Base-by-base conservation (phyloP, 768 basidiomycete species). In the Podaxis sp. region DNA sequence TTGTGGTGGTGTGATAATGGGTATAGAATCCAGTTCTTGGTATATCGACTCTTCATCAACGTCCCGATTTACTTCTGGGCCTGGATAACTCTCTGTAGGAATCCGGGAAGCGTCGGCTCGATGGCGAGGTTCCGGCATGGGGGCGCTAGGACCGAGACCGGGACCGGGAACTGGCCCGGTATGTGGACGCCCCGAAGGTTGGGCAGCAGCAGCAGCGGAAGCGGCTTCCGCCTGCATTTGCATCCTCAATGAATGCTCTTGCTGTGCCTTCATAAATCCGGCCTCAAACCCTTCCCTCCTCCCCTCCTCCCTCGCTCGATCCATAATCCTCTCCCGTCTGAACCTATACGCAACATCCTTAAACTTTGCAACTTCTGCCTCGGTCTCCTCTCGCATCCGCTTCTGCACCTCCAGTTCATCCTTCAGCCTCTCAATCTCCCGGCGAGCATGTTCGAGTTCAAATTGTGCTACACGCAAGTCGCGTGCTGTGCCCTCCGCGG, bases 221-320 rank as follows among this genome's bases (percentile, higher is more conserved):
- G 37, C 20, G 24, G 59, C 40, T 37, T 26, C 59, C 40, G 12
- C 58, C 49, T 15, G 40, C 51, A 56, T 57, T 54, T 66, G 70
- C 65, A 4, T 69, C 67, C 20, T 67, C 36, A 71, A 63, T 26
- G 61, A 60, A 33, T 71, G 65, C 62, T 79, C 76, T 24, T 73
- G 66, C 24, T 73, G 72, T 2, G 77, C 78, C 51, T 75, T 74
- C 61, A 71, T 69, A 77, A 80, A 57, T 66, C 87, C 77, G 76
- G 81, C 78, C 73, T 82, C 74, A 74, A 83, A 72, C 67, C 87
- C 73, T 72, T 72, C 67, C 70, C 73, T 78, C 58, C 86, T 76
- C 3, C 87, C 87, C 66, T 88, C 85, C 60, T 87, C 85, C 58
- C 82, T 77, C 1, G 87, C 87, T 51, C 74, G 65, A 58, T 82